Conservation (phyloP, 139 green algal genomes). For the Eudorina sp. region DNA sequence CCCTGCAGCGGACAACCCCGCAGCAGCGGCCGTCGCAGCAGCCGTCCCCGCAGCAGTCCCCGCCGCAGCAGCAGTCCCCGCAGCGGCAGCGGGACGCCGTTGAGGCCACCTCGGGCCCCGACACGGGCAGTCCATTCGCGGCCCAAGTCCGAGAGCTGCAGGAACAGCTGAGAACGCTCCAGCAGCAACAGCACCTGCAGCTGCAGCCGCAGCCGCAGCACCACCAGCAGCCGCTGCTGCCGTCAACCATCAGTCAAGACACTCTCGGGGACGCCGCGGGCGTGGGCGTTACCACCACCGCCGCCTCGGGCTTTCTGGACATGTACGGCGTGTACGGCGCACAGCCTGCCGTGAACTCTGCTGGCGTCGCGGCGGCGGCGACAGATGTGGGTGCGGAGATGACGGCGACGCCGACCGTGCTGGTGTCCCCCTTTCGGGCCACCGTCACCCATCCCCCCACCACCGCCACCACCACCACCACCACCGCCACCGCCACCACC, state of each 20-base stretch:
- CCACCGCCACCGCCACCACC: no score
- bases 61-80: background rate
- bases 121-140: background rate
- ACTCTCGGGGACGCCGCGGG: background rate
- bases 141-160: background rate
- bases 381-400: background rate
- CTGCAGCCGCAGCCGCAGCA: background rate
- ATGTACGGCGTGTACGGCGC: background rate
- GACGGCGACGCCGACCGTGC: no score
- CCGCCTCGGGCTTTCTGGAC: background rate
- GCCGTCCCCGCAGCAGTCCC: background rate
- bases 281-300: background rate
- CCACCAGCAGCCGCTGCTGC: background rate
- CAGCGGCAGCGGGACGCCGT: background rate
- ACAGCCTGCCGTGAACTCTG: background rate
- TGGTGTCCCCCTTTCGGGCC: no score
- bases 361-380: no score
- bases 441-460: no score
- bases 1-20: background rate
- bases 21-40: background rate
- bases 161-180: background rate
- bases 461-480: no score
- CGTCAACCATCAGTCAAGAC: background rate
- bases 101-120: background rate
- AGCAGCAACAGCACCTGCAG: background rate